phyloP scores from a whole-genome alignment of 1,284 basidiomycete species.

The Ustilago bromivora region DNA sequence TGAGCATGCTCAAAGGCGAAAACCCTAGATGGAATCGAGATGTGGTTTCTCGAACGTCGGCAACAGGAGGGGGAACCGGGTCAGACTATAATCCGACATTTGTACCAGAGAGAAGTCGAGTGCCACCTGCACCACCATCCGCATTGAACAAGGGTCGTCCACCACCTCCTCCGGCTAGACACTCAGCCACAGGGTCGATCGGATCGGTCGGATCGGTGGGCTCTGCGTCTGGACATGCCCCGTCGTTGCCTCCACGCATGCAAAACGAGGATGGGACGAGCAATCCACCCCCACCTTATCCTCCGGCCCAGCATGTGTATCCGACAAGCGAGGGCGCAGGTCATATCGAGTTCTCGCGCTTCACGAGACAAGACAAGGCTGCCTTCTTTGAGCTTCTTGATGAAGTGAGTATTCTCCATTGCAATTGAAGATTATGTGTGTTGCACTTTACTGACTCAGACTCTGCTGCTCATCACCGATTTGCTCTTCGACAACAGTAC shows the following conservation, averaged over 20 bases:
- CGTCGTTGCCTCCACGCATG: slow-evolving; percentile 56
- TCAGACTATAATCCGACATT: slow-evolving; percentile 27
- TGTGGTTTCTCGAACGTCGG: slow-evolving; percentile 23
- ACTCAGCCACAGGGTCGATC: slow-evolving; percentile 10
- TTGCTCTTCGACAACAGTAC: slow-evolving; percentile 11
- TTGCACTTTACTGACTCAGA: background rate
- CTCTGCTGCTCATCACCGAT: no score
- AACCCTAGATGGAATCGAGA: slow-evolving; percentile 48
- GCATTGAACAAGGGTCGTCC: slow-evolving; percentile 28
- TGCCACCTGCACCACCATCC: slow-evolving; percentile 31
- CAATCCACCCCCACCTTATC: slow-evolving; percentile 55
- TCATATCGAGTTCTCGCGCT: slow-evolving; percentile 58
- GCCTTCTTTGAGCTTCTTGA: slow-evolving; percentile 62
- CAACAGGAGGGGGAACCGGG: background rate
- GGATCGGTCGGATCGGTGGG: background rate
- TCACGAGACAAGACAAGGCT: slow-evolving; percentile 57
- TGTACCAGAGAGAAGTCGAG: slow-evolving; percentile 35
- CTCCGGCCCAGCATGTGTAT: slow-evolving; percentile 25
- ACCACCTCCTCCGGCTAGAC: slow-evolving; percentile 37
- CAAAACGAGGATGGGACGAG: slow-evolving; percentile 53
- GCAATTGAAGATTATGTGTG: background rate
- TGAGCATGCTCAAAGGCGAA: slow-evolving; percentile 49
- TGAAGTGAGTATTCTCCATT: slow-evolving; percentile 35
- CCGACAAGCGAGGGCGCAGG: slow-evolving; percentile 23
- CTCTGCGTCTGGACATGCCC: slow-evolving; percentile 11